Evolutionary conservation across 1,284 basidiomycete genomes (phyloP).

Genomic region (Neonothopanus nambi): DNA sequence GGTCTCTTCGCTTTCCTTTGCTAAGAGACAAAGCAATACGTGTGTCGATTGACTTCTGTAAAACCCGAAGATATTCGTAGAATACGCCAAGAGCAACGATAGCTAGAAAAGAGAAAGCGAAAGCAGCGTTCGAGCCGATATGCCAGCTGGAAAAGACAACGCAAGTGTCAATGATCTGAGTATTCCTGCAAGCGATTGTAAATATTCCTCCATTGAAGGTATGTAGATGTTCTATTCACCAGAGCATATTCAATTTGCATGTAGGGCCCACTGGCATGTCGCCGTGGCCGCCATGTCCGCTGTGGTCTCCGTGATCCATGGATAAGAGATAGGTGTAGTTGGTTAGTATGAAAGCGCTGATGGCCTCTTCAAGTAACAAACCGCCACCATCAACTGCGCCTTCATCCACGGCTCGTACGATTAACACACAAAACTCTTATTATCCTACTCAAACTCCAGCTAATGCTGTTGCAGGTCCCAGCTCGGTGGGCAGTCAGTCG

Average conservation of each 20-base stretch:
- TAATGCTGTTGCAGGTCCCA: slow-evolving; percentile 6
- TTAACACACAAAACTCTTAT: slow-evolving; percentile 3
- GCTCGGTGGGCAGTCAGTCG: neutral
- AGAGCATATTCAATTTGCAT: slow-evolving; percentile 74
- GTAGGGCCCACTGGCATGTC: slow-evolving; percentile 51
- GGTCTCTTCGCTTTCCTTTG: slow-evolving; percentile 45
- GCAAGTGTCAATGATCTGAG: slow-evolving; percentile 72
- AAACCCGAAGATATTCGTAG: slow-evolving; percentile 72
- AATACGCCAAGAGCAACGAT: slow-evolving; percentile 67
- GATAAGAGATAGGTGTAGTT: neutral
- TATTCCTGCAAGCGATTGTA: slow-evolving; percentile 52
- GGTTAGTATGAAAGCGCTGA: neutral
- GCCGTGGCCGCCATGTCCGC: slow-evolving; percentile 44
- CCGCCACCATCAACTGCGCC: slow-evolving; percentile 5
- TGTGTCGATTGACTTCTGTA: slow-evolving; percentile 57
- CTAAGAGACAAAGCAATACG: slow-evolving; percentile 52
- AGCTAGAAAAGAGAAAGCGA: slow-evolving; percentile 61
- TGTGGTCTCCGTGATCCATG: slow-evolving; percentile 44
- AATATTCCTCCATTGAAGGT: neutral
- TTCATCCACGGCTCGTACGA: neutral
- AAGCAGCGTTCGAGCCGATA: slow-evolving; percentile 53
- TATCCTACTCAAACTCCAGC: slow-evolving; percentile 1
- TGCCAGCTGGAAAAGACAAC: slow-evolving; percentile 77
- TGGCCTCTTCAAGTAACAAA: slow-evolving; percentile 9
- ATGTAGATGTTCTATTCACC: slow-evolving; percentile 37